A percentile compares a stretch with the other conserved stretches of the same genome.
These are phyloP conservation scores for Desmodesmus armatus DNA, from an alignment of 139 green algal genomes.

Conservation along the genomic window DNA sequence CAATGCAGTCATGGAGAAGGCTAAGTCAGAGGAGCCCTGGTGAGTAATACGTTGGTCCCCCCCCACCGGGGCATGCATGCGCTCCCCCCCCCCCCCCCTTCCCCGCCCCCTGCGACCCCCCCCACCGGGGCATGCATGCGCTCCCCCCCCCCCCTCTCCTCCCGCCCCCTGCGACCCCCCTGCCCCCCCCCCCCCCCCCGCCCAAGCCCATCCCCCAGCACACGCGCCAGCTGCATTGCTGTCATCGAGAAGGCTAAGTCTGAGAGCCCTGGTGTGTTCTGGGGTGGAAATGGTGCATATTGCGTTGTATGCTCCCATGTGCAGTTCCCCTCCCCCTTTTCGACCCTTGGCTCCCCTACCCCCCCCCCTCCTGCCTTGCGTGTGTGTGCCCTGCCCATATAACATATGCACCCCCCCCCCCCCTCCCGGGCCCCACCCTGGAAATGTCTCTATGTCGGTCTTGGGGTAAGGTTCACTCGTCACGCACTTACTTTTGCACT, in stretches of 20 bases:
- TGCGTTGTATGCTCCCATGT: background rate
- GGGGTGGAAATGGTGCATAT: too few relatives aligned
- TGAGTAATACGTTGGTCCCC: slow-evolving; percentile 80
- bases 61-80: too few relatives aligned
- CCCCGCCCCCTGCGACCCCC: too few relatives aligned
- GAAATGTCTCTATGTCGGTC: background rate
- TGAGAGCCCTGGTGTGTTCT: slow-evolving; percentile 94
- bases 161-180: too few relatives aligned
- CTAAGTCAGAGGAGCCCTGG: slow-evolving; percentile 88
- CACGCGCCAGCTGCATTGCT: slow-evolving; percentile 74
- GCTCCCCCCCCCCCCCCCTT: too few relatives aligned
- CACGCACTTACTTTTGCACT: background rate
- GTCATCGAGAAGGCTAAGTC: slow-evolving; percentile 75
- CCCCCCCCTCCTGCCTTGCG: too few relatives aligned
- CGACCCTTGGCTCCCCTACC: background rate
- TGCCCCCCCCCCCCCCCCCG: background rate
- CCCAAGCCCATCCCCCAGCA: slow-evolving; percentile 94
- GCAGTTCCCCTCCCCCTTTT: too few relatives aligned
- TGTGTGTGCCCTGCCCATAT: too few relatives aligned
- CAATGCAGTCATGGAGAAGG: slow-evolving; percentile 75
- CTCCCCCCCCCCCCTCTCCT: too few relatives aligned
- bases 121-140: too few relatives aligned
- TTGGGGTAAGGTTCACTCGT: background rate
- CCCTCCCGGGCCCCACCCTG: too few relatives aligned
- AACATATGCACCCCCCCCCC: too few relatives aligned